Base-by-base conservation (phyloP, 2,329 filamentous ascomycete genomes). In the Cladosporium oxysporum region DNA sequence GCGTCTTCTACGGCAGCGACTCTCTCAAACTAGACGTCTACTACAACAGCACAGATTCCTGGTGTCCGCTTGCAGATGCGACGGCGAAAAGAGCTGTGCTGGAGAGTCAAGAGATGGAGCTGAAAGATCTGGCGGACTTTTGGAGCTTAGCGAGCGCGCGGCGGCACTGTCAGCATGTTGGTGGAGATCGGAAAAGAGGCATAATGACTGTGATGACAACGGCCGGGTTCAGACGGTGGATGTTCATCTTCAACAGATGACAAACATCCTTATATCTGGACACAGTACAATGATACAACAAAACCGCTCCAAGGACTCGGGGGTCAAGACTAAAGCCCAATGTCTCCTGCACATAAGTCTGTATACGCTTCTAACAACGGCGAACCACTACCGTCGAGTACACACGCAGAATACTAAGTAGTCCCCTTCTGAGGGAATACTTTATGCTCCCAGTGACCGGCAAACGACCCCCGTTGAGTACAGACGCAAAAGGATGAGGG, bases 71-170 rank as follows among this genome's bases (percentile, higher is more conserved):
- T 5, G 23, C 21, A 29, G 66, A 35, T 12, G 21, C 33, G 21
- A 12, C 21, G 6, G 68, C 64, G 26, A 69, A 68, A 57, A 57
- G 62, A 23, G 59, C 44, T 1, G 53, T 69, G 14, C 50, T 69
- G 12, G 66, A 65, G 35, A 23, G 31, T 26, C 57, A 58, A 28
- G 47, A 47, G 11, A 52, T 62, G 10, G 44, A 28, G 29, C 66
- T 66, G 26, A 57, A 57, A 29, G 65, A 68, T 44, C 65, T 69
- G 23, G 63, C 50, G 16, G 64, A 65, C n/a, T 66, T 65, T 47
- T 66, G 64, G 64, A 68, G 68, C 37, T 44, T 69, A 52, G 68
- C 68, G 3, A 69, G 68, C 37, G 68, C 68, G 49, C 58, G 68
- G 41, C 41, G 68, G 52, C 61, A 66, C 16, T 69, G 68, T 52